Conservation (phyloP, 108 stramenopile genomes). For the Stephanodiscus triporus region DNA sequence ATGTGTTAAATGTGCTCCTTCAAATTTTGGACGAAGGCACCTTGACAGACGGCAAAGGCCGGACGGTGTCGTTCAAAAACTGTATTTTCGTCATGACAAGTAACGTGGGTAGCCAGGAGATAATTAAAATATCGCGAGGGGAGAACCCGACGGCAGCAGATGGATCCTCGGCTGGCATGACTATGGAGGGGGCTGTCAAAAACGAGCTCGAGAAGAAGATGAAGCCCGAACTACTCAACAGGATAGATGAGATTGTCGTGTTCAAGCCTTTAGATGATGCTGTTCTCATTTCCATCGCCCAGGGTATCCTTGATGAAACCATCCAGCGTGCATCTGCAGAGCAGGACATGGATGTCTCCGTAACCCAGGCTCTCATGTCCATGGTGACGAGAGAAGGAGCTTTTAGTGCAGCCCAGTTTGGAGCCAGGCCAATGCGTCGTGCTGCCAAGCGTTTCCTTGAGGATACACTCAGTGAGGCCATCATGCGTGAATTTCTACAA, state of each 20-base stretch:
- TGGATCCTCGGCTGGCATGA: conserved; percentile 43
- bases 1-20: conserved; percentile 91
- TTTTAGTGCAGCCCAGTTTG: conserved; percentile 59
- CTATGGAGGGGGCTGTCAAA: conserved; percentile 61
- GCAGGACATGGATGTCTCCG: conserved; percentile 53
- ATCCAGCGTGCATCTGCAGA: conserved; percentile 56
- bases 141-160: conserved; percentile 40
- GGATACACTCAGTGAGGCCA: conserved; percentile 74
- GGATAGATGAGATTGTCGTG: conserved; percentile 96
- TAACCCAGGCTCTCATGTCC: conserved; percentile 59
- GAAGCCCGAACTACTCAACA: conserved; percentile 94
- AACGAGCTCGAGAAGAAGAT: conserved; percentile 66
- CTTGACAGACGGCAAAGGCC: conserved; percentile 95
- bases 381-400: conserved; percentile 70
- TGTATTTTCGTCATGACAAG: conserved; percentile 96
- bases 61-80: conserved; percentile 93
- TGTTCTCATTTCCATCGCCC: conserved; percentile 76
- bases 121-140: conserved; percentile 69
- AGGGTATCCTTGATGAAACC: conserved; percentile 56
- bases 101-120: conserved; percentile 90
- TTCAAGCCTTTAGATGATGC: conserved; percentile 80
- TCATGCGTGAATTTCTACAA: conserved; percentile 69
- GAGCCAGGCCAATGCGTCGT: conserved; percentile 77
- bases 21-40: conserved; percentile 96
- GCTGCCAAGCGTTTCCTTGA: conserved; percentile 76